Evolutionary conservation across 352 stramenopile species (phyloP).

Genomic region (Pythium volutum): DNA sequence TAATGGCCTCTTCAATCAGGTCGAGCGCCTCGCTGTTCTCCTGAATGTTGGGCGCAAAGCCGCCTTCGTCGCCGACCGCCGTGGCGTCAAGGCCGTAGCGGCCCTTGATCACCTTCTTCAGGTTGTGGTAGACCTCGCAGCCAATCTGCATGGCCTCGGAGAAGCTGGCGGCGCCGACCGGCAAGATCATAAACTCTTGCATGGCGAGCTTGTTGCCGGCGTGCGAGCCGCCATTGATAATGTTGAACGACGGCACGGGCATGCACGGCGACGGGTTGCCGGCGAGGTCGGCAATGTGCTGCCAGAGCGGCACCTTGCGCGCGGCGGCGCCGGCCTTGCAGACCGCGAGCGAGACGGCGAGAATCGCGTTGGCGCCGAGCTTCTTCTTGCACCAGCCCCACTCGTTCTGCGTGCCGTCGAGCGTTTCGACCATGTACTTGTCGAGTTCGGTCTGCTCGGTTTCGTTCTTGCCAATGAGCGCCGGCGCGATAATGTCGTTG

Average conservation of each 20-base stretch:
- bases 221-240: constrained; percentile 99
- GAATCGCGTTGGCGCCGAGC: constrained; percentile 98
- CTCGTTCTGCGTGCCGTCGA: constrained; percentile 98
- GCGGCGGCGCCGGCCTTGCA: constrained; percentile 95
- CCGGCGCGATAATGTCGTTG: constrained; percentile 95
- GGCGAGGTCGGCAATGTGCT: constrained; percentile 98
- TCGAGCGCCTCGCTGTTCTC: constrained; percentile 96
- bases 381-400: constrained; percentile 96
- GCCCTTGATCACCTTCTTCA: constrained; percentile 99
- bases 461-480: constrained; percentile 96
- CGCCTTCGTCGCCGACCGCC: constrained; percentile 99
- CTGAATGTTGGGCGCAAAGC: constrained; percentile 97
- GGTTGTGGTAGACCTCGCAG: constrained; percentile 98
- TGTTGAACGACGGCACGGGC: constrained; percentile 99
- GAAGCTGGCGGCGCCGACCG: constrained; percentile 87
- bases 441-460: constrained; percentile 94
- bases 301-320: constrained; percentile 95
- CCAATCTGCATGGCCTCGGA: constrained; percentile 97
- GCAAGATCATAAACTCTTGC: constrained; percentile 99
- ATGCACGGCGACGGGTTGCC: constrained; percentile 94
- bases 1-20: constrained; percentile 97
- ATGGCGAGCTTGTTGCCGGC: constrained; percentile 99
- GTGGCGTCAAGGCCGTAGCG: constrained; percentile 98
- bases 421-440: constrained; percentile 94
- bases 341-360: constrained; percentile 96